Evolutionary conservation across 2,329 filamentous ascomycete species (phyloP).

Genomic region (Rhynchosporium secalis): DNA sequence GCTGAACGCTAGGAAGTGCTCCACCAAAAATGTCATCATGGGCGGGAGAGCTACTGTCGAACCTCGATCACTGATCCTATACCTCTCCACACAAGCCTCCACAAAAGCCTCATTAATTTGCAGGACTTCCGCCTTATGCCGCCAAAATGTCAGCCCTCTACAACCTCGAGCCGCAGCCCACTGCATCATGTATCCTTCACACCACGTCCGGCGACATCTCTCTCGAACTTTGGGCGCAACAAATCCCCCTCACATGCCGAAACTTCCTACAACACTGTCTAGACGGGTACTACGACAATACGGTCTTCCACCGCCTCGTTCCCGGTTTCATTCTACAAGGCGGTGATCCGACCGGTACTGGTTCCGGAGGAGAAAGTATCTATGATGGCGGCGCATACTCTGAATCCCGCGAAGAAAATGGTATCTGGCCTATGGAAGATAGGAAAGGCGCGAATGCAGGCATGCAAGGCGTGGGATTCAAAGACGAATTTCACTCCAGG

Average conservation of each 20-base stretch:
- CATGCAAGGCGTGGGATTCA: slow-evolving; percentile 59
- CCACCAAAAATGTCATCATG: slow-evolving; percentile 6
- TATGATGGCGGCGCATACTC: slow-evolving; percentile 78
- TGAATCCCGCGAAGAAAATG: slow-evolving; percentile 42
- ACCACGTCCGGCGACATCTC: slow-evolving; percentile 88
- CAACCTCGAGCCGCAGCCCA: slow-evolving; percentile 92
- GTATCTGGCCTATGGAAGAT: slow-evolving; percentile 59
- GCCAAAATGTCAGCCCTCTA: slow-evolving; percentile 80
- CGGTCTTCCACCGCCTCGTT: slow-evolving; percentile 89
- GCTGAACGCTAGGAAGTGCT: slow-evolving; percentile 10
- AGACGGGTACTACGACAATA: slow-evolving; percentile 93
- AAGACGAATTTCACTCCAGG: slow-evolving; percentile 87
- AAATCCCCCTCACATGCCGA: slow-evolving; percentile 85
- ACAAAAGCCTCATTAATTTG: slow-evolving; percentile 33
- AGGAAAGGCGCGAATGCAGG: slow-evolving; percentile 62
- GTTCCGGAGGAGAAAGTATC: slow-evolving; percentile 87
- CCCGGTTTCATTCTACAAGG: slow-evolving; percentile 93
- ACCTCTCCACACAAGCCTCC: neutral
- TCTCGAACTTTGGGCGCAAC: slow-evolving; percentile 92
- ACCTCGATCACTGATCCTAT: neutral
- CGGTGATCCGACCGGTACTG: slow-evolving; percentile 90
- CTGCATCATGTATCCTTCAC: slow-evolving; percentile 85
- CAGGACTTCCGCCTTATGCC: slow-evolving; percentile 16
- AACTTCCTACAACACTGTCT: slow-evolving; percentile 96
- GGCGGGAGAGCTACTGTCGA: neutral